Evolutionary conservation across 768 basidiomycete species (phyloP).

Genomic region (Serendipita sp.): DNA sequence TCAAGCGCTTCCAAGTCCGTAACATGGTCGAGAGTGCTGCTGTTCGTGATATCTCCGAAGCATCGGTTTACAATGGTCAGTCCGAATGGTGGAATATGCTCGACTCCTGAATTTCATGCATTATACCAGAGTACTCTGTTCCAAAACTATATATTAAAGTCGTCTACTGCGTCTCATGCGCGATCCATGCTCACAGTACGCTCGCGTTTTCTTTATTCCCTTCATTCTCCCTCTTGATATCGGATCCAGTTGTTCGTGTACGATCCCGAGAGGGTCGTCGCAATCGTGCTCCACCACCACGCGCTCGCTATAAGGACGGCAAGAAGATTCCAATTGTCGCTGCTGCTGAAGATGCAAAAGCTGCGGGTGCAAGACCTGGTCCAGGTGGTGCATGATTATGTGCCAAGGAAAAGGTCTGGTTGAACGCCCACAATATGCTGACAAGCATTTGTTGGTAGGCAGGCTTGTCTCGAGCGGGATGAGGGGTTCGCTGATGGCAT

Average conservation of each 20-base stretch:
- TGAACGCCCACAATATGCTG: too few relatives aligned
- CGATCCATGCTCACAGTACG: constrained; percentile 96
- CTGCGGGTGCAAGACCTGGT: constrained; percentile 21
- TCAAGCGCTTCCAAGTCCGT: constrained; percentile 97
- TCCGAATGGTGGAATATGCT: constrained; percentile 10
- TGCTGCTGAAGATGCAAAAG: constrained; percentile 80
- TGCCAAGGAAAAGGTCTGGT: neutral
- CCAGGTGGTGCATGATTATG: constrained; percentile 6
- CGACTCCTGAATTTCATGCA: neutral
- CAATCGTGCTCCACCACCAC: constrained; percentile 94
- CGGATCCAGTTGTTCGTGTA: constrained; percentile 79
- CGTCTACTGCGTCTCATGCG: constrained; percentile 96
- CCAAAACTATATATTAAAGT: constrained; percentile 99
- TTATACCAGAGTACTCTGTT: constrained; percentile 67
- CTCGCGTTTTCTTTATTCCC: neutral
- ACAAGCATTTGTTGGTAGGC: too few relatives aligned
- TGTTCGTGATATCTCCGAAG: constrained; percentile 92
- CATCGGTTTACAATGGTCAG: constrained; percentile 80
- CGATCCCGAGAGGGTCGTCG: constrained; percentile 89
- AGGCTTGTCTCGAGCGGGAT: neutral
- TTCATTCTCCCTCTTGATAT: neutral
- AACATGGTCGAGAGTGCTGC: constrained; percentile 99
- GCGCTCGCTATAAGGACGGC: constrained; percentile 87
- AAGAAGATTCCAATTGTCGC: constrained; percentile 94
- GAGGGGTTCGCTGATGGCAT: neutral